Percentiles rank a stretch among this genome's conserved stretches.
Evolutionary conservation across 176 grass and related monocot species (phyloP).

Genomic region (Oryza australiensis): DNA sequence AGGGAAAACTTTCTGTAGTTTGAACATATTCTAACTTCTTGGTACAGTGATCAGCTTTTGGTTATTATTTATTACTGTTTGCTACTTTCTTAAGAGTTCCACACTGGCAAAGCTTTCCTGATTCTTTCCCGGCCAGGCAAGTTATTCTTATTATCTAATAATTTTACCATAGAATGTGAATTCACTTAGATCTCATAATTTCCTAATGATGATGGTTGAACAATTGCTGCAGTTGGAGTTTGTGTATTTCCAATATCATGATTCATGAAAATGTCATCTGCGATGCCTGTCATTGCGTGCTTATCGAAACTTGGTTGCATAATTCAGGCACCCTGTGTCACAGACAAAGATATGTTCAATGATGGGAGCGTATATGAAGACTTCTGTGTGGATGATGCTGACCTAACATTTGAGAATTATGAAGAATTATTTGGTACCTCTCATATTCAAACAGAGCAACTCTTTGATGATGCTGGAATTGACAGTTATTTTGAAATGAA

Average conservation of each 20-base stretch:
- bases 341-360: constrained; percentile 53
- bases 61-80: not conserved
- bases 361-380: constrained; percentile 79
- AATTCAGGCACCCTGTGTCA: constrained; percentile 38
- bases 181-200: constrained; percentile 4
- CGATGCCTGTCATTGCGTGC: not conserved
- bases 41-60: not conserved
- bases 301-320: constrained; percentile 30
- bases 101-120: not conserved
- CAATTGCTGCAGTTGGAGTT: constrained; percentile 4
- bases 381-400: constrained; percentile 64
- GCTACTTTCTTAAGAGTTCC: not conserved
- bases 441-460: constrained; percentile 62
- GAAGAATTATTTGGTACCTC: constrained; percentile 86
- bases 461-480: constrained; percentile 92
- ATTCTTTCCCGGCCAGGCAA: not conserved
- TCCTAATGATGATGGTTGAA: not conserved
- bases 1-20: not conserved
- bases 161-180: not conserved
- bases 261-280: not conserved
- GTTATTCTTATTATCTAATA: not conserved
- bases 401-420: constrained; percentile 87
- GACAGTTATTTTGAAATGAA: constrained; percentile 76
- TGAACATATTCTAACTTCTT: not conserved
- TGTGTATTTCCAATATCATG: not conserved